Conservation (phyloP, 2,329 filamentous ascomycete species). For the Fusarium tuaranense region DNA sequence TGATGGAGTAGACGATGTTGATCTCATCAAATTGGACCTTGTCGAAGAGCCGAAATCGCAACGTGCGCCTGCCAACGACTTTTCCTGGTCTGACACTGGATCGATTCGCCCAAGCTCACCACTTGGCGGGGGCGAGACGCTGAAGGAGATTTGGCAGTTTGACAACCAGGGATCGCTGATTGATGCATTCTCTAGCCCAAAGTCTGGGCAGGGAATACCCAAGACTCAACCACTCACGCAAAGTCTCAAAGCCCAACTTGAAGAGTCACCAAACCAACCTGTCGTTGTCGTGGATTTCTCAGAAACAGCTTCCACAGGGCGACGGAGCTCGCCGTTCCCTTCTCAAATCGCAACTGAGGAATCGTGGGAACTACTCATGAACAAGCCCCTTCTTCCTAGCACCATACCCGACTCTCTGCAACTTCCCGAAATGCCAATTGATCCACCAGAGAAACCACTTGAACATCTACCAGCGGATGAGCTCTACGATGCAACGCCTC, state of each 20-base stretch:
- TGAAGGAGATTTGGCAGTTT: constrained; percentile 40
- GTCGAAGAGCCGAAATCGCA: not conserved
- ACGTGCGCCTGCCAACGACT: constrained; percentile 5
- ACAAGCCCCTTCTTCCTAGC: constrained; percentile 14
- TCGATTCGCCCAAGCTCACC: constrained; percentile 49
- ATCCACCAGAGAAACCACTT: not conserved
- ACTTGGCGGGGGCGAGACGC: constrained; percentile 19
- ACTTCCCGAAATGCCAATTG: not conserved
- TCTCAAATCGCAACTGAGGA: constrained; percentile 10
- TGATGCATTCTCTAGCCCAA: constrained; percentile 46
- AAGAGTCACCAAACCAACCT: not conserved
- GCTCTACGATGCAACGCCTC: constrained; percentile 45
- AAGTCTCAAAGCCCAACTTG: not conserved
- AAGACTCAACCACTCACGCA: constrained; percentile 47
- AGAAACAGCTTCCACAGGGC: constrained; percentile 50
- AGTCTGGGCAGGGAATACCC: constrained; percentile 40
- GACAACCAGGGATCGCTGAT: constrained; percentile 30
- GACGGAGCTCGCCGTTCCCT: constrained; percentile 47
- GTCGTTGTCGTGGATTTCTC: constrained; percentile 46
- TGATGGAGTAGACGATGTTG: constrained; percentile 40
- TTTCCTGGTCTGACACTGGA: constrained; percentile 47
- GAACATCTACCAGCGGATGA: constrained; percentile 44
- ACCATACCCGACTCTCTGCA: constrained; percentile 5
- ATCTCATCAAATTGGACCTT: constrained; percentile 32
- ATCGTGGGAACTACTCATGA: constrained; percentile 31